A percentile compares a stretch with the other conserved stretches of the same genome.
These are phyloP conservation scores for Apophysomyces trapeziformis DNA, from an alignment of 371 early-diverging fungal species.

Conservation along the genomic window DNA sequence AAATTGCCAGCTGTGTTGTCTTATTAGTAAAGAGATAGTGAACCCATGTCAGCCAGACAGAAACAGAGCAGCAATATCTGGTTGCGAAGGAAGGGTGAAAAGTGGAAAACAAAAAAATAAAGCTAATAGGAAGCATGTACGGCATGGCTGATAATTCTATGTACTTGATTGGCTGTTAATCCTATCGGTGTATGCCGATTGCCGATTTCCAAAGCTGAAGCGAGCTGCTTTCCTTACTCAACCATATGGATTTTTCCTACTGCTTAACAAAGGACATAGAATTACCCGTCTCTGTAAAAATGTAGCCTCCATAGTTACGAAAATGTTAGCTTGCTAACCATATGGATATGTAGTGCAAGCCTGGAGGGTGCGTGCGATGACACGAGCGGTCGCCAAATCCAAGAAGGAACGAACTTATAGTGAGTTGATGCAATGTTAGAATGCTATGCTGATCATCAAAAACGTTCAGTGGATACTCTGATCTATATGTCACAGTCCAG, in stretches of 20 bases:
- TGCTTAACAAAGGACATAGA: slow-evolving; percentile 64
- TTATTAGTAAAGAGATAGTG: too few relatives aligned
- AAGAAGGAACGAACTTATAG: neutral
- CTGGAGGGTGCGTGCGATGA: slow-evolving; percentile 35
- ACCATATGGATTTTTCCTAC: slow-evolving; percentile 62
- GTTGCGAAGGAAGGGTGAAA: too few relatives aligned
- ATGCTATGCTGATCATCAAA: neutral
- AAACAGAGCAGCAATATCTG: too few relatives aligned
- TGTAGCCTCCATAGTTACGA: slow-evolving; percentile 40
- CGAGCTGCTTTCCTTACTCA: neutral
- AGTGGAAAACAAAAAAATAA: too few relatives aligned
- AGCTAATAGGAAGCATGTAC: too few relatives aligned
- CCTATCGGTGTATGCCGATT: neutral
- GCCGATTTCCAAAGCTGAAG: neutral
- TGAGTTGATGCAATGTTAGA: neutral
- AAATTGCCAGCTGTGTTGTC: too few relatives aligned
- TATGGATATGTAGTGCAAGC: slow-evolving; percentile 25
- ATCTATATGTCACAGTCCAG: slow-evolving; percentile 76
- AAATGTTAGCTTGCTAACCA: neutral
- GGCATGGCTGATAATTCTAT: neutral
- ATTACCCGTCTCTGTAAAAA: slow-evolving; percentile 57
- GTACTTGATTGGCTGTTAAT: neutral
- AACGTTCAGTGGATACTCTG: slow-evolving; percentile 45
- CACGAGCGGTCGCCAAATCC: neutral
- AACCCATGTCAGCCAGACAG: too few relatives aligned